A percentile compares a stretch with the other conserved stretches of the same genome.
These are phyloP conservation scores for Schizopora paradoxa DNA, from an alignment of 1,284 basidiomycete genomes.

Conservation along the genomic window DNA sequence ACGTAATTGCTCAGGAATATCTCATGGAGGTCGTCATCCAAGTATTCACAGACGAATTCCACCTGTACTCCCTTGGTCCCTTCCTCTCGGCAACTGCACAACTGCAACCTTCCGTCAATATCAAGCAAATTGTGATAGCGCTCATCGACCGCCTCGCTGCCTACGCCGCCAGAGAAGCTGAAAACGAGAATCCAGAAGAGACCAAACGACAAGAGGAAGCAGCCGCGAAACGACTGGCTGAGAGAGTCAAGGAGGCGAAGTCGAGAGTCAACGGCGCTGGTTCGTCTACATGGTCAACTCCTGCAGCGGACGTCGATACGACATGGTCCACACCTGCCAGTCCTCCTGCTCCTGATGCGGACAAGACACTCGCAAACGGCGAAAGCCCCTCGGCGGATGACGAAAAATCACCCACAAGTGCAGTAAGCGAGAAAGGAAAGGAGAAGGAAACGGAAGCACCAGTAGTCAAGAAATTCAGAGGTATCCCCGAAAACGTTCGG, in stretches of 20 bases:
- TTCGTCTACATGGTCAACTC: constrained; percentile 16
- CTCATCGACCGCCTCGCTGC: constrained; percentile 93
- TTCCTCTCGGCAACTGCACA: constrained; percentile 93
- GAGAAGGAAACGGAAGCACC: constrained; percentile 41
- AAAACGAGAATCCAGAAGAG: constrained; percentile 90
- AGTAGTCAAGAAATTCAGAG: constrained; percentile 80
- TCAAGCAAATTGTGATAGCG: constrained; percentile 94
- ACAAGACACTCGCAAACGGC: constrained; percentile 26
- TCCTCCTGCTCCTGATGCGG: constrained; percentile 27
- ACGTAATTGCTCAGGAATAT: constrained; percentile 96
- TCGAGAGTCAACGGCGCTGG: constrained; percentile 45
- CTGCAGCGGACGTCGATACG: constrained; percentile 15
- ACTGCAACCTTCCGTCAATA: constrained; percentile 92
- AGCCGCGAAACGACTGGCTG: constrained; percentile 78
- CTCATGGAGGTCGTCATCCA: constrained; percentile 98
- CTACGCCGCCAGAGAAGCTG: constrained; percentile 90
- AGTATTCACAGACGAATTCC: constrained; percentile 96
- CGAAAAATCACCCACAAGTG: constrained; percentile 30
- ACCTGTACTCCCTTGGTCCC: constrained; percentile 85
- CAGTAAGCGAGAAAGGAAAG: constrained; percentile 50
- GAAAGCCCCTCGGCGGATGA: constrained; percentile 26
- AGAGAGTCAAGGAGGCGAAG: constrained; percentile 72
- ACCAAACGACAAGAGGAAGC: constrained; percentile 87
- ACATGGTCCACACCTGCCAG: constrained; percentile 17
- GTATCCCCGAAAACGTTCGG: constrained; percentile 87